Evolutionary conservation across 164 flowering plant genomes (phyloP), one percentile per base, ranked within the genome.

Genomic region (Santalum album): DNA sequence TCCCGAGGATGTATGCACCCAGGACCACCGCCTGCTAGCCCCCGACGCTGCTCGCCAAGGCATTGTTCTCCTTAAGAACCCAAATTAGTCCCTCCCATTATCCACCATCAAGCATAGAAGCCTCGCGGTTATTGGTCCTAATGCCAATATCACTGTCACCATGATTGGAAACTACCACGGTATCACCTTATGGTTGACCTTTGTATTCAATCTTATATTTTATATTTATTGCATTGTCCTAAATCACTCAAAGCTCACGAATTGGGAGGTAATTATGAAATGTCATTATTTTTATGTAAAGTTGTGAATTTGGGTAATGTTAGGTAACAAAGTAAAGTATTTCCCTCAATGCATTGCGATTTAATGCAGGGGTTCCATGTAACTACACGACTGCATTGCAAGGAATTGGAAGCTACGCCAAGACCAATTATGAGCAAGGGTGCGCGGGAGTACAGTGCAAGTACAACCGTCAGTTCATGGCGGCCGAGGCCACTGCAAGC

Each of bases 101-200:
- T 35, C 46, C 15, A 44, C 54, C n/a, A 1, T n/a, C 14, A 40
- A 36, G 9, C 14, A 59, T 19, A 47, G 48, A 16, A 64, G 61
- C 1, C 20, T 80, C 1, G 79, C 79, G 7, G 63, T 76, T 0
- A 66, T 80, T 0, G 86, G 86, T 1, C 86, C 79, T 0, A 76
- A 78, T 47, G 78, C 78, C 23, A 62, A 76, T 43, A 74, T 68
- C 34, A 65, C 75, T 1, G 15, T 24, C 0, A 67, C 52, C 23
- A 71, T 82, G 63, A 63, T 72, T 21, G 86, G 83, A 18, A 75
- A 83, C 57, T 80, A 80, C 58, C 75, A 72, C 25, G 75, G 79
- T 16, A 47, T 44, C 16, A 38, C 3, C 7, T 12, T 32, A 32
- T 6, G 36, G 12, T 6, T 7, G 12, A 32, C 5, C 7, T 7